Base-by-base conservation (phyloP, 305 asterid genomes). In the Solanum aculeatissimum region DNA sequence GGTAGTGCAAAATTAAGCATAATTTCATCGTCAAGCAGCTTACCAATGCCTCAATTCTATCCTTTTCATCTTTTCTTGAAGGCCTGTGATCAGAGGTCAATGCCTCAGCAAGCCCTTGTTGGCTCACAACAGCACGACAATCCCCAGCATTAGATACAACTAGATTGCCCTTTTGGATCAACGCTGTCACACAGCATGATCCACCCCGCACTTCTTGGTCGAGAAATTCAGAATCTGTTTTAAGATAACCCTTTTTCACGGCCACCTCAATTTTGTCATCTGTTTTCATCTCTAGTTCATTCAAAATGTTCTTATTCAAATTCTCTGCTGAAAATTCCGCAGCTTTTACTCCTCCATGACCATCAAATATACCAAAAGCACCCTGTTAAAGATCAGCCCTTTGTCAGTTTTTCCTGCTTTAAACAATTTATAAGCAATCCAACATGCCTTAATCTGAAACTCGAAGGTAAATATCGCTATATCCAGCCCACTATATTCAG, bases 261-360 rank as follows among this genome's bases (percentile, higher is more conserved):
- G 98, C 98, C 42, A 51, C 84, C 71, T 89, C 88, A 43, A 92
- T 86, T 54, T 84, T 83, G 55, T 43, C 89, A 55, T 89, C 85
- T 19, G 78, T 86, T 42, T 86, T 90, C 54, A 62, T 88, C 57
- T 70, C 91, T 9, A 95, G 27, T 84, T 94, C 95, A 84, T 86
- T 83, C 12, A 91, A 23, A 60, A 95, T 90, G 91, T 93, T 94
- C 86, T 88, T 92, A 47, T 86, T 87, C 87, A 94, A 91, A 78
- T 93, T 92, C 85, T 88, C 88, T 1, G 97, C 93, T 16, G 95
- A 97, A 89, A 88, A 96, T 27, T 94, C 98, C 49, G 98, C 98
- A 85, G 98, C 99, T 87, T 91, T 92, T 65, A 92, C 91, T 42
- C 99, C 99, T 82, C 99, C 98, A 86, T 96, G 99, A 53, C 99